phyloP scores from a whole-genome alignment of 2,329 filamentous ascomycete genomes.

The Trichoderma asperellum region DNA sequence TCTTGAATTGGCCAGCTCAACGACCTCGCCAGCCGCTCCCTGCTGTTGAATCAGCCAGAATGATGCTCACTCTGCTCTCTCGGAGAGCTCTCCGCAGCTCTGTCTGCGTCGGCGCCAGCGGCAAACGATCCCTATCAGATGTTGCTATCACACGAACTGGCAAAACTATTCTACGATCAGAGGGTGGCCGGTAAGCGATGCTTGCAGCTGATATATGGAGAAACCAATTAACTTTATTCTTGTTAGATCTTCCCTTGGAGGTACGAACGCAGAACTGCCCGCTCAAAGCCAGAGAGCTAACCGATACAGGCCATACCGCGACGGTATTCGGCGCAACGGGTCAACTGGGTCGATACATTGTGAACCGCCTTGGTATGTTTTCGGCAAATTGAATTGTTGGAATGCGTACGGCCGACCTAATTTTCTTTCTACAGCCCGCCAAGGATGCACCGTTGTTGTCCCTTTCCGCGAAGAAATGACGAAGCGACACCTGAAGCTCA shows the following conservation, averaged over 20 bases:
- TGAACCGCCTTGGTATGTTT: conserved; percentile 79
- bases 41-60: conserved; percentile 19
- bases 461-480: conserved; percentile 97
- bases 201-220: conserved; percentile 34
- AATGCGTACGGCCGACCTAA: conserved; percentile 32
- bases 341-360: conserved; percentile 94
- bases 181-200: conserved; percentile 79
- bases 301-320: conserved; percentile 77
- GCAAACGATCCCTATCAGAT: conserved; percentile 70
- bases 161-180: conserved; percentile 86
- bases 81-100: conserved; percentile 19
- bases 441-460: conserved; percentile 92
- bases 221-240: conserved; percentile 37
- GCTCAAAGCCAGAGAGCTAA: conserved; percentile 33
- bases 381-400: conserved; percentile 5
- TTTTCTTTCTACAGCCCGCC: conserved; percentile 63
- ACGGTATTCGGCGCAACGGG: conserved; percentile 98
- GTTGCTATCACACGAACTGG: conserved; percentile 92
- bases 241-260: conserved; percentile 81
- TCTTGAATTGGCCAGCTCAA: conserved; percentile 23
- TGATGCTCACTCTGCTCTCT: conserved; percentile 14
- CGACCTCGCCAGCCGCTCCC: conserved; percentile 5
- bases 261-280: conserved; percentile 52
- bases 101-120: conserved; percentile 36
- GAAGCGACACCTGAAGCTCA: conserved; percentile 93